These are phyloP conservation scores for Pyrenophora teres DNA, from an alignment of 2,329 filamentous ascomycete species.

Conservation along the genomic window DNA sequence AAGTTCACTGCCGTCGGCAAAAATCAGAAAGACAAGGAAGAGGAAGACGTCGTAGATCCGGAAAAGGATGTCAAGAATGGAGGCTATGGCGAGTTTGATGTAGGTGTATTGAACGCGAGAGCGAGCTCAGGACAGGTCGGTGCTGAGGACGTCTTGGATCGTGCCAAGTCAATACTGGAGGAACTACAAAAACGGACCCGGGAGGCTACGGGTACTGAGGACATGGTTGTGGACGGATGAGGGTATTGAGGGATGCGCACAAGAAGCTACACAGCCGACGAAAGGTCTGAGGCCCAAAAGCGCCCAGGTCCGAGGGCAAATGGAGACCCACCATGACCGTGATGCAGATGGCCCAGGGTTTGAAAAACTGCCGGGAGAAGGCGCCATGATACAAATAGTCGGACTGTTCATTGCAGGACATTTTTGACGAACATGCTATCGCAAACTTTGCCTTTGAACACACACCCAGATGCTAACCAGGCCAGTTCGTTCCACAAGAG, in stretches of 20 bases:
- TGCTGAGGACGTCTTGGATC: conserved; percentile 78
- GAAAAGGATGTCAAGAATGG: conserved; percentile 49
- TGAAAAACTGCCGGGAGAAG: too few relatives aligned
- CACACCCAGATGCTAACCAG: too few relatives aligned
- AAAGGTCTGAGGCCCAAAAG: background rate
- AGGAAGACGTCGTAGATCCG: conserved; percentile 21
- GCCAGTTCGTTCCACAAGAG: too few relatives aligned
- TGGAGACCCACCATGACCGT: too few relatives aligned
- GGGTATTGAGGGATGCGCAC: background rate
- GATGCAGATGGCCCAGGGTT: too few relatives aligned
- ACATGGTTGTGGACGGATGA: conserved; percentile 32
- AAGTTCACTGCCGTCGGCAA: conserved; percentile 16
- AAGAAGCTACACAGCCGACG: background rate
- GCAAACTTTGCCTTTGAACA: too few relatives aligned
- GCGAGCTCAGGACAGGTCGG: conserved; percentile 81
- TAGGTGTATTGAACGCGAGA: conserved; percentile 87
- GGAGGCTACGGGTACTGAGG: conserved; percentile 12
- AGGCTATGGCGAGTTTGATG: conserved; percentile 67
- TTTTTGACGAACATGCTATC: too few relatives aligned
- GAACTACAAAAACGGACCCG: conserved; percentile 28
- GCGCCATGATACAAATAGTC: too few relatives aligned
- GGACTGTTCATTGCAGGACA: too few relatives aligned
- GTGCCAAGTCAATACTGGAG: conserved; percentile 61
- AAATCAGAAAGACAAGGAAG: conserved; percentile 13
- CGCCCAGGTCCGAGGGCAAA: background rate